phyloP scores from a whole-genome alignment of 495 filamentous ascomycete species.

The Penicillium pulvis region DNA sequence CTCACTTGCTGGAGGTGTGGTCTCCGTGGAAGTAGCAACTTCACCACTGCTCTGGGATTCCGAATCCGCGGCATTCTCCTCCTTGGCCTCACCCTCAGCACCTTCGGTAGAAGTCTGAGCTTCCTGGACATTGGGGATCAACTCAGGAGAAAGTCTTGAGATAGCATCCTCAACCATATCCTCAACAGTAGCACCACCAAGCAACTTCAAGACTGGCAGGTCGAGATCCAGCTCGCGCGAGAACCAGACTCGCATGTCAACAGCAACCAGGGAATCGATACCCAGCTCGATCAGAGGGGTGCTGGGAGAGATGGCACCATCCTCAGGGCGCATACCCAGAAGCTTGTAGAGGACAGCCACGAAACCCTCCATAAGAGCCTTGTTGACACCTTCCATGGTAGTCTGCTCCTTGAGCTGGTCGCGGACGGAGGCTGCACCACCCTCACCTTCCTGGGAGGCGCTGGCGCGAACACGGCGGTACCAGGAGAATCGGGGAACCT shows the following conservation, averaged over 20 bases:
- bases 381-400: slow-evolving; percentile 5
- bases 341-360: slow-evolving; percentile 4
- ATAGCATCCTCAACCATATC: slow-evolving; percentile 3
- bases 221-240: slow-evolving; percentile 37
- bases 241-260: slow-evolving; percentile 35
- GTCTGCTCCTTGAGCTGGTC: slow-evolving; percentile 5
- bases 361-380: neutral
- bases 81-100: neutral
- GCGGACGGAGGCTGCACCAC: neutral
- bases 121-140: slow-evolving; percentile 1
- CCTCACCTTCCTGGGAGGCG: neutral
- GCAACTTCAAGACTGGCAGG: slow-evolving; percentile 52
- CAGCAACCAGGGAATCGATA: slow-evolving; percentile 34
- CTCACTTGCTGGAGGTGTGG: neutral
- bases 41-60: neutral
- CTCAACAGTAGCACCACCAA: slow-evolving; percentile 24
- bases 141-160: neutral
- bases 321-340: neutral
- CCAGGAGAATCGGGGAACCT: slow-evolving; percentile 2
- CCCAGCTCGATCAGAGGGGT: slow-evolving; percentile 28
- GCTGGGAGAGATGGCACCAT: slow-evolving; percentile 3
- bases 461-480: slow-evolving; percentile 3
- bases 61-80: neutral
- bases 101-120: neutral
- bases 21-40: neutral